A percentile compares a stretch with the other conserved stretches of the same genome.
These are phyloP conservation scores for Volvox carteri DNA, from an alignment of 163 green algal genomes.

Conservation along the genomic window DNA sequence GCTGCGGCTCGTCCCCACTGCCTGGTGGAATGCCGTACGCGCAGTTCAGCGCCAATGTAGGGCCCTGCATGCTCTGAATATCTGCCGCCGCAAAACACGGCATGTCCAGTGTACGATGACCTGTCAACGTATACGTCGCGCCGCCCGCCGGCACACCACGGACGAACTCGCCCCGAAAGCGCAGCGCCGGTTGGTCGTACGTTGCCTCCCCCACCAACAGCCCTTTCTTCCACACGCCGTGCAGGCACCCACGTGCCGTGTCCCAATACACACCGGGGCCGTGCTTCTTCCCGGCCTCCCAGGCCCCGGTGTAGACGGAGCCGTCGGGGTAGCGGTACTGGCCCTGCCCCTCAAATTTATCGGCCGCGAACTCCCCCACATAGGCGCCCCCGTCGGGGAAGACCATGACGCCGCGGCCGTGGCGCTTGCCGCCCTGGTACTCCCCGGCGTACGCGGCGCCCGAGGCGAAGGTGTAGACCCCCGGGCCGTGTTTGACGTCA, in stretches of 20 bases:
- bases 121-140: conserved; percentile 73
- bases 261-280: conserved; percentile 81
- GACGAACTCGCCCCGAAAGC: conserved; percentile 75
- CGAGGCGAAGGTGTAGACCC: conserved; percentile 79
- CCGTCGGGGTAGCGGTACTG: conserved; percentile 81
- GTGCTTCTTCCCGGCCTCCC: conserved; percentile 76
- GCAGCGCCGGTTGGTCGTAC: conserved; percentile 77
- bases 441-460: conserved; percentile 73
- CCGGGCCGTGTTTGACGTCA: conserved; percentile 72
- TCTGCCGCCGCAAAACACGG: conserved; percentile 68
- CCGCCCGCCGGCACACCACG: conserved; percentile 71
- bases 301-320: conserved; percentile 77
- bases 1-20: conserved; percentile 64
- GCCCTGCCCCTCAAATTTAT: conserved; percentile 81
- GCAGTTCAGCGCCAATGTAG: conserved; percentile 69
- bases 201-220: conserved; percentile 68
- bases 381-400: conserved; percentile 79
- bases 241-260: conserved; percentile 75
- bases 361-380: conserved; percentile 71
- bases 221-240: conserved; percentile 74
- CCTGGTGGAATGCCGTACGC: conserved; percentile 77
- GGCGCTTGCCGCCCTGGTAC: conserved; percentile 72
- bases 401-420: conserved; percentile 74
- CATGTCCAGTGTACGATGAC: conserved; percentile 70
- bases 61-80: conserved; percentile 70